Conservation (phyloP, 1,284 basidiomycete genomes). For the Meripilus lineatus region DNA sequence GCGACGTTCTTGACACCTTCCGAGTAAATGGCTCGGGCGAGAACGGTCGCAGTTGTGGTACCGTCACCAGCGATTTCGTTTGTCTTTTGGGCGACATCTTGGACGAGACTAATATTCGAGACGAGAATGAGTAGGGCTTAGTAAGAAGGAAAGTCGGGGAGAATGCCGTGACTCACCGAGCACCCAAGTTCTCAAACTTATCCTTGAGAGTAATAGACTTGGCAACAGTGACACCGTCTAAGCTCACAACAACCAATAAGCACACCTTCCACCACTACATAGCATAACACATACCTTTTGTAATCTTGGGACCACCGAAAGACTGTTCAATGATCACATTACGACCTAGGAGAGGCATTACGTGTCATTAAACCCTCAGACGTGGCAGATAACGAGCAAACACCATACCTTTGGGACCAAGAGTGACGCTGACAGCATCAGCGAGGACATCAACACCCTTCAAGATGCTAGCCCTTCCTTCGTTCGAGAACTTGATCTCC, state of each 20-base stretch:
- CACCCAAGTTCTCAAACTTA: conserved; percentile 99
- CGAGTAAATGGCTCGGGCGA: conserved; percentile 95
- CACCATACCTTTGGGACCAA: conserved; percentile 86
- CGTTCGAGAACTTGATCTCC: conserved; percentile 97
- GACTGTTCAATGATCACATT: conserved; percentile 99
- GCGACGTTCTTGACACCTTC: conserved; percentile 99
- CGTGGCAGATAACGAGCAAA: conserved; percentile 11
- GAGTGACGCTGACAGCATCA: conserved; percentile 91
- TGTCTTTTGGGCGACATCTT: conserved; percentile 95
- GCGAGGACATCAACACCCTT: conserved; percentile 96
- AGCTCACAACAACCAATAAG: conserved; percentile 1
- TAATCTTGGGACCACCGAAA: conserved; percentile 97
- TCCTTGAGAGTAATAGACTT: conserved; percentile 94
- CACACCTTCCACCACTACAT: conserved; percentile 6
- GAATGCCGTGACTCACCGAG: conserved; percentile 59
- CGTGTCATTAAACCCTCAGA: conserved; percentile 23
- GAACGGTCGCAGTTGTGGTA: conserved; percentile 96
- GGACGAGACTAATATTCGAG: conserved; percentile 63
- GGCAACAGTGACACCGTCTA: conserved; percentile 97
- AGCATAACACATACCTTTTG: conserved; percentile 63
- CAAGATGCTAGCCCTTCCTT: conserved; percentile 90
- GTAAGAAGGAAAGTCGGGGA: not conserved
- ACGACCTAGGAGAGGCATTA: conserved; percentile 52
- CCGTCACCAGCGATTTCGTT: conserved; percentile 98
- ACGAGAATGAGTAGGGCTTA: not conserved